Percentiles rank a stretch among this genome's conserved stretches.
Conservation (phyloP, 2,329 filamentous ascomycete species). For the Aureobasidium sp. region DNA sequence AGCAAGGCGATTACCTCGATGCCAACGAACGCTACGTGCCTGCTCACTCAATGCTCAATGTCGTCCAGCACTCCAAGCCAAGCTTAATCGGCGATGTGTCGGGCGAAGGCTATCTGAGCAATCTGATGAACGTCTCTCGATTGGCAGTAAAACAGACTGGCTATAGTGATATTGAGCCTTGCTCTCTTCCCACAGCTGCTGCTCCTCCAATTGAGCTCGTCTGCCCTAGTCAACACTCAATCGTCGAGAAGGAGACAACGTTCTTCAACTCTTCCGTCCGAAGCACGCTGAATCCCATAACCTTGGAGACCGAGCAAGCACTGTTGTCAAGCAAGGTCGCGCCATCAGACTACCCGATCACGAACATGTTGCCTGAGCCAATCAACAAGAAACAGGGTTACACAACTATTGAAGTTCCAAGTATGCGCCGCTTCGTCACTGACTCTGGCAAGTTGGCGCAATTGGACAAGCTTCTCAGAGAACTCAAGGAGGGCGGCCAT, state of each 20-base stretch:
- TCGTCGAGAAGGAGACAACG: conserved; percentile 58
- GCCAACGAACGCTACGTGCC: conserved; percentile 55
- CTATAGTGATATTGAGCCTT: conserved; percentile 72
- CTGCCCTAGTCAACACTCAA: conserved; percentile 58
- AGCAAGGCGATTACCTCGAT: conserved; percentile 30
- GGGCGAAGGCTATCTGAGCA: conserved; percentile 61
- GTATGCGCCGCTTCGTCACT: conserved; percentile 95
- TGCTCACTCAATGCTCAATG: conserved; percentile 71
- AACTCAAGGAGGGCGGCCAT: conserved; percentile 86
- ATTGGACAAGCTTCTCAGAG: conserved; percentile 75
- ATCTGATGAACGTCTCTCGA: conserved; percentile 70
- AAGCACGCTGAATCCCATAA: conserved; percentile 62
- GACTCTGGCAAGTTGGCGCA: conserved; percentile 94
- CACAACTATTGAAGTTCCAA: conserved; percentile 85
- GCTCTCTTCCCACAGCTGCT: conserved; percentile 64
- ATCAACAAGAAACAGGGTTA: conserved; percentile 75
- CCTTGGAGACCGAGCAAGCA: conserved; percentile 57
- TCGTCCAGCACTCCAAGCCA: conserved; percentile 31
- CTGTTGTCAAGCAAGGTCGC: conserved; percentile 68
- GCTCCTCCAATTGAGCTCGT: conserved; percentile 80
- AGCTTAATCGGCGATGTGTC: conserved; percentile 54
- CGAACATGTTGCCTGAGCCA: conserved; percentile 64
- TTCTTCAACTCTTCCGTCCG: conserved; percentile 75
- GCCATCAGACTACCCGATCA: conserved; percentile 53
- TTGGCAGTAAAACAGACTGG: conserved; percentile 55